Base-by-base conservation (phyloP, 2,329 filamentous ascomycete species). In the Botrytis sinoallii region DNA sequence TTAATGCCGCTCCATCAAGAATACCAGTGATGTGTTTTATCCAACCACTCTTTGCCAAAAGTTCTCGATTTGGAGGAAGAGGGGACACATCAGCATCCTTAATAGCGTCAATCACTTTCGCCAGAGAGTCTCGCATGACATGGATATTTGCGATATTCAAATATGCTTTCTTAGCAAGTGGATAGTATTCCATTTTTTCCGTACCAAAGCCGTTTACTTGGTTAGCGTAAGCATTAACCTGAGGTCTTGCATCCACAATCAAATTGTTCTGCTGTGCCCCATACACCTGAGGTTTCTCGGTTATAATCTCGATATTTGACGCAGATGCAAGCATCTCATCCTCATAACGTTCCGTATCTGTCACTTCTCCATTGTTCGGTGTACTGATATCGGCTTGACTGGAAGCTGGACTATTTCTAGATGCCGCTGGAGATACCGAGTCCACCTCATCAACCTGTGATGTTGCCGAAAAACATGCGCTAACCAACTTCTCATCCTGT, bases 121-220 rank as follows among this genome's bases (percentile, higher is more conserved):
- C 91, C 48, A 99, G 86, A 2, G 95, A 98, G 75, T 92, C 92
- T 73, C 96, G 89, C 96, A 99, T 99, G 75, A 98, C 94, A 80
- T 99, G 96, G 75, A 99, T 98, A 81, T 99, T 99, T 82, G 97
- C 95, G 79, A 99, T 99, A 76, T 93, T 96, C 73, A 99, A 88
- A 81, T 97, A 99, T 44, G 92, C 92, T 83, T 98, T 97, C 74
- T 91, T 92, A 25, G 94, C 94, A 79, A 95, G 95, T 75, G 92
- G 93, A 84, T 99, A 99, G 83, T 97, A 92, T 77, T 97, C 93
- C 93, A 98, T 98, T 79, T 98, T 97, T 83, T 99, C 96, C 0
- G 95, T 97, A 3, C 96, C 96, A 81, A 95, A 90, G 10, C 96
- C 96, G 76, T 95, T 91, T 6, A 95, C 93, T 82, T 98, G 95